Base-by-base conservation (phyloP, 108 stramenopile species). In the Skeletonema tropicum region DNA sequence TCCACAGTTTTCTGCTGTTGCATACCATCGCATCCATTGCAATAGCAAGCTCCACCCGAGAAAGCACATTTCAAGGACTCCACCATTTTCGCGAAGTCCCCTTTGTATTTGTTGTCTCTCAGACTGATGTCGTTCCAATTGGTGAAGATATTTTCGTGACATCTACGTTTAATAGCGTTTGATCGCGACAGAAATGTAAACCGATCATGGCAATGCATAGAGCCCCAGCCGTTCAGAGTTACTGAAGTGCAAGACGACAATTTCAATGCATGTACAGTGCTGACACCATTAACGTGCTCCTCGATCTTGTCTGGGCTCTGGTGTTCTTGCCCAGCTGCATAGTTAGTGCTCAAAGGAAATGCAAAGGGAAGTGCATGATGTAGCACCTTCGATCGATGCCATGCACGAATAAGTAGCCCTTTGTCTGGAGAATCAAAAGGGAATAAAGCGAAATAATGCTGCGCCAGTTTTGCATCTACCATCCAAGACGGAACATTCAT, bases 381-480 rank as follows among this genome's bases (percentile, higher is more conserved):
- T 19, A 84, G 63, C 2, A 68, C 12, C 15, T 36, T 70, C 8
- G 75, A 75, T 71, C 79, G 64, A n/a, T 62, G 59, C 57, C 65
- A 70, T 15, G 83, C 83, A 17, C 83, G 70, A 72, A 84, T 66
- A 14, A 84, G 80, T 67, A 81, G 61, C 38, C 83, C 83, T 12
- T 64, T 63, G 65, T 84, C 83, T 3, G 46, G 19, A 26, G 49
- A 23, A 31, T 69, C 68, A 23, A 69, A 23, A 66, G 19, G 79
- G 23, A 70, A 42, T 42, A 70, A 64, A 32, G 69, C 68, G 21
- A 81, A 36, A 55, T 81, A 69, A 45, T 65, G 64, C 6, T 39
- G 6, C 0, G 80, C 41, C 9, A 74, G 42, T 3, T 49, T 49
- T 38, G 57, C 67, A 7, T 15, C 35, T 31, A 55, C 35, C 19